Conservation (phyloP, 2,329 filamentous ascomycete species). For the Cordyceps pruinosa region DNA sequence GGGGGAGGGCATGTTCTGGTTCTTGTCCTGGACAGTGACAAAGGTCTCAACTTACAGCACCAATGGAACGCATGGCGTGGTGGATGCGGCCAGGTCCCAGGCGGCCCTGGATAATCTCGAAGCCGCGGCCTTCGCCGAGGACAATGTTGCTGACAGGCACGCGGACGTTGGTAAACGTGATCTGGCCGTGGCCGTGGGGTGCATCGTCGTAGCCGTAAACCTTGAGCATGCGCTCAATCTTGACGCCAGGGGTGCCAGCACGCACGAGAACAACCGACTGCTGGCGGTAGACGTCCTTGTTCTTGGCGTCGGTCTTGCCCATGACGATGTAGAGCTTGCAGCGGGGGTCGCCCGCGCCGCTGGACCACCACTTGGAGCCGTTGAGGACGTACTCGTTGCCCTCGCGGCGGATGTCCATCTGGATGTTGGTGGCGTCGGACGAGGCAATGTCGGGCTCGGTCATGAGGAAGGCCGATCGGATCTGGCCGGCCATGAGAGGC, state of each 20-base stretch:
- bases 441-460: conserved; percentile 85
- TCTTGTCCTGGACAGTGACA: neutral
- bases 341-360: conserved; percentile 84
- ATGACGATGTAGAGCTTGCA: conserved; percentile 95
- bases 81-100: conserved; percentile 94
- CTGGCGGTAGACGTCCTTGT: conserved; percentile 75
- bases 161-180: conserved; percentile 82
- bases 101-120: conserved; percentile 97
- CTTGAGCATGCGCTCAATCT: conserved; percentile 85
- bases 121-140: conserved; percentile 86
- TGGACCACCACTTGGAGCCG: conserved; percentile 99
- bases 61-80: conserved; percentile 94
- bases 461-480: conserved; percentile 88
- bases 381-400: conserved; percentile 89
- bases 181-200: conserved; percentile 94
- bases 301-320: conserved; percentile 77
- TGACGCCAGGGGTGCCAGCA: conserved; percentile 72
- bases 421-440: conserved; percentile 88
- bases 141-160: conserved; percentile 80
- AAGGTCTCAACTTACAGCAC: conserved; percentile 47
- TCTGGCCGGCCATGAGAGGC: conserved; percentile 75
- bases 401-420: conserved; percentile 73
- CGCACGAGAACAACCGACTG: conserved; percentile 92
- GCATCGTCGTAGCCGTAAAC: conserved; percentile 97
- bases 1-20: too few species aligned